Base-by-base conservation (phyloP, 2,329 filamentous ascomycete genomes). In the Berkeleyomyces basicola region DNA sequence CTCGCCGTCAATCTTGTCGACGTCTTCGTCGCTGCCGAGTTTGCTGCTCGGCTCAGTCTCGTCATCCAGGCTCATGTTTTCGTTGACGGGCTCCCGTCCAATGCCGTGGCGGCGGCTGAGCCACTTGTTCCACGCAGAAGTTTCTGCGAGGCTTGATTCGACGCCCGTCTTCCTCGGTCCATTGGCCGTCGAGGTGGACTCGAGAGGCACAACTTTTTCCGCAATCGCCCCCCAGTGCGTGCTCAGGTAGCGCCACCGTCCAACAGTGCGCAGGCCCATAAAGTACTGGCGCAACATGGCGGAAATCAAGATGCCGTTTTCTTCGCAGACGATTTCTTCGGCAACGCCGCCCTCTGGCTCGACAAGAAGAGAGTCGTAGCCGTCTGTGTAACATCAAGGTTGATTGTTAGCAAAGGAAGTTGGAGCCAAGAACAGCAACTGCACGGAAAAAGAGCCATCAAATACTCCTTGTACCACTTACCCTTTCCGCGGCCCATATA, bases 241-340 rank as follows among this genome's bases (percentile, higher is more conserved):
- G 11, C 85, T 81, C 76, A 87, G 87, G 64, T 83, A 79, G 65
- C 82, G 83, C 90, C 90, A 96, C 68, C 83, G 82, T 16, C 89
- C 88, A 36, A 95, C 75, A 0, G 91, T 86, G 63, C 88, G 88
- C 51, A 95, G 78, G 5, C 85, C 87, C 80, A 95, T 86, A 73
- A 96, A 96, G 73, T 95, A 96, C 71, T 96, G 90, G 10, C 90
- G 83, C 23, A 96, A 78, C 71, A 96, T 85, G 70, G 87, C 88
- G 58, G 87, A 90, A 68, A 96, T 88, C 63, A 96, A 78, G 14
- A 95, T 84, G 3, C 90, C 91, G 67, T 88, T 91, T 70, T 96
- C 90, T 69, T 95, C 90, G 39, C 83, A 84, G 4, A 96, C 85
- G 14, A 96, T 75, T 70, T 91, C 88, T 67, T 90, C 84, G 1